These are phyloP conservation scores for Boletus huronensis DNA, from an alignment of 768 basidiomycete genomes.

Conservation along the genomic window DNA sequence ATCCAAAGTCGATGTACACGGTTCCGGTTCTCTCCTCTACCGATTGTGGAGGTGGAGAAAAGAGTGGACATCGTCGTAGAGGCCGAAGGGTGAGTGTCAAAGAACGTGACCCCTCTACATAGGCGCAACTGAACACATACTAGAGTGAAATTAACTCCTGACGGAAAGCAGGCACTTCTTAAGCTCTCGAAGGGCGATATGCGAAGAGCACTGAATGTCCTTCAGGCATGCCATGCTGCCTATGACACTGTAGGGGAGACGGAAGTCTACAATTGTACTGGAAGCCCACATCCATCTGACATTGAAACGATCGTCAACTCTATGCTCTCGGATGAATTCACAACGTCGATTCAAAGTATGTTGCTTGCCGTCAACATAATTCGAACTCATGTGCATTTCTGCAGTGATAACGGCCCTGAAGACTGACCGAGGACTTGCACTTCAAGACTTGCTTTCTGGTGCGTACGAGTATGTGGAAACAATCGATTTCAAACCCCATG, in stretches of 20 bases:
- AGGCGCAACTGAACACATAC: conserved; percentile 2
- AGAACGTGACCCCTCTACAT: neutral
- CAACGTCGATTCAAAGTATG: conserved; percentile 80
- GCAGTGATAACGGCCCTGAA: conserved; percentile 86
- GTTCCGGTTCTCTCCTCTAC: conserved; percentile 94
- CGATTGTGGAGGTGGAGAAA: conserved; percentile 80
- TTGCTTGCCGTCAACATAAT: conserved; percentile 3
- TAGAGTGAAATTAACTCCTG: conserved; percentile 82
- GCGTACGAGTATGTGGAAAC: conserved; percentile 88
- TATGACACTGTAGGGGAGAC: conserved; percentile 86
- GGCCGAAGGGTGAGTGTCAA: conserved; percentile 65
- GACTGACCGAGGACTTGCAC: conserved; percentile 86
- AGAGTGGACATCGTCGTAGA: conserved; percentile 75
- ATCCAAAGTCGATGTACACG: conserved; percentile 98
- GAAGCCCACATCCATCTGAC: conserved; percentile 92
- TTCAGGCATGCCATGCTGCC: conserved; percentile 98
- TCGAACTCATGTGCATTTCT: neutral
- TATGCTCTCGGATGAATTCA: conserved; percentile 96
- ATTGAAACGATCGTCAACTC: conserved; percentile 91
- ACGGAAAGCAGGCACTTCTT: conserved; percentile 84
- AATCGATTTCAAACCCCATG: conserved; percentile 80
- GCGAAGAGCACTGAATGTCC: conserved; percentile 91
- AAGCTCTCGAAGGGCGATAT: conserved; percentile 98
- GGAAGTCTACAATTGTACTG: conserved; percentile 95
- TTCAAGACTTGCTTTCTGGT: conserved; percentile 91